phyloP scores from a whole-genome alignment of 495 filamentous ascomycete genomes.

The Xylaria flabelliformis region DNA sequence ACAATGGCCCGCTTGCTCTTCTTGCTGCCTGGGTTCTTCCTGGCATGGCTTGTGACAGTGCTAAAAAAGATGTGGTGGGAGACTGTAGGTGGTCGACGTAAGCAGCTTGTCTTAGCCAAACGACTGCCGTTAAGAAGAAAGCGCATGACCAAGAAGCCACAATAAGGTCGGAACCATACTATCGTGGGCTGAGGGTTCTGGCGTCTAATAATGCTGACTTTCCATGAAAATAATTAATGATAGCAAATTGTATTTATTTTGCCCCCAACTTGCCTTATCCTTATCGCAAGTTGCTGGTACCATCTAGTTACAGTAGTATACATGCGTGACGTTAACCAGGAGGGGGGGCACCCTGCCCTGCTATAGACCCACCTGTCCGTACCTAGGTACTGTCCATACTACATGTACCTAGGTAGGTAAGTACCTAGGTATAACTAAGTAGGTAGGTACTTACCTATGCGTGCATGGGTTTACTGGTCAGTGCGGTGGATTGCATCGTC shows the following conservation, averaged over 20 bases:
- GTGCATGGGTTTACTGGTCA: neutral
- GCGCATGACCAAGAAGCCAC: constrained; percentile 35
- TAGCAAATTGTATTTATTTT: neutral
- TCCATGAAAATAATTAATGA: neutral
- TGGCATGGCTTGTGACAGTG: constrained; percentile 24
- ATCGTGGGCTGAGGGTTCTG: neutral
- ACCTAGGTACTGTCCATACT: too few relatives aligned
- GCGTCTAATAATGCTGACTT: neutral
- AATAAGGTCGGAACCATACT: constrained; percentile 14
- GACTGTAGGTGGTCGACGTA: constrained; percentile 14
- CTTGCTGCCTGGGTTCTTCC: neutral
- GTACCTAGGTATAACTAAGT: too few relatives aligned
- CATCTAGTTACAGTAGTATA: neutral
- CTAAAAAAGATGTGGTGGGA: constrained; percentile 34
- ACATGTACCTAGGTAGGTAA: too few relatives aligned
- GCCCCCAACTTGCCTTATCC: neutral
- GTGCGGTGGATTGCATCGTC: constrained; percentile 19
- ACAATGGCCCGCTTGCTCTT: neutral
- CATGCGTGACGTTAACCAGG: neutral
- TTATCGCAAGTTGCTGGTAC: neutral
- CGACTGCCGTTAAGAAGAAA: constrained; percentile 29
- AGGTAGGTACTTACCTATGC: too few relatives aligned
- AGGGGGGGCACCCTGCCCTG: neutral
- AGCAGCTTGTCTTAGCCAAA: constrained; percentile 34
- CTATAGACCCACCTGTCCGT: neutral